Evolutionary conservation across 2,329 filamentous ascomycete species (phyloP), one percentile per base, ranked within the genome.

Genomic region (Cytospora leucostoma): DNA sequence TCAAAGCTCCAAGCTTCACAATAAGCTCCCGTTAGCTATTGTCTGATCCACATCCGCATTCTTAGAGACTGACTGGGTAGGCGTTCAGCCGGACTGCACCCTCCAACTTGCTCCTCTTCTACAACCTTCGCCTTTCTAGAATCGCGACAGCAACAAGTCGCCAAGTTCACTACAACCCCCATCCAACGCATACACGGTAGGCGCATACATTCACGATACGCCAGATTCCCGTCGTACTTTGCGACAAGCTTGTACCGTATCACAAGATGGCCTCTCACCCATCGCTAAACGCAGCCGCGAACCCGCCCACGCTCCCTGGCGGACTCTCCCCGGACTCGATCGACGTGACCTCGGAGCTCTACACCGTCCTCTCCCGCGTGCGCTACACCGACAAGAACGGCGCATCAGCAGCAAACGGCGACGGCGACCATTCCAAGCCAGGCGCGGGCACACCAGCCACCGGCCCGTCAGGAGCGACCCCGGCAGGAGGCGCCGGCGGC

Each of bases 301-400:
- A 56, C 53, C 70, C 77, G 55, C 79, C 77, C 71, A 79, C 77
- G 27, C 80, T 83, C 71, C 83, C 88, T 37, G 78, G 84, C 3
- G 86, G 89, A 62, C 89, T 95, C 66, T 85, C 91, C 56, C 90
- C 93, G 34, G 89, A 93, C 75, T 87, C 87, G 56, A 92, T 97
- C 78, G 93, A 97, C 79, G 86, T 92, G 69, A 84, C 96, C 60
- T 92, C 93, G 33, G 87, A 93, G 71, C 86, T 97, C 60, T 88
- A 92, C 71, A 83, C 87, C 64, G 86, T 96, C 68, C 86, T 97
- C 66, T 82, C 87, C 68, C 90, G 91, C 57, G 84, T 97, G 19
- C 86, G 90, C 69, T 80, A 79, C 73, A 65, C 71, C 69, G 59
- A 61, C 59, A 61, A 61, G 51, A 55, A 38, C 40, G 51, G 59